Evolutionary conservation across 441 rosid species (phyloP).

Genomic region (Euphorbia celastroides): DNA sequence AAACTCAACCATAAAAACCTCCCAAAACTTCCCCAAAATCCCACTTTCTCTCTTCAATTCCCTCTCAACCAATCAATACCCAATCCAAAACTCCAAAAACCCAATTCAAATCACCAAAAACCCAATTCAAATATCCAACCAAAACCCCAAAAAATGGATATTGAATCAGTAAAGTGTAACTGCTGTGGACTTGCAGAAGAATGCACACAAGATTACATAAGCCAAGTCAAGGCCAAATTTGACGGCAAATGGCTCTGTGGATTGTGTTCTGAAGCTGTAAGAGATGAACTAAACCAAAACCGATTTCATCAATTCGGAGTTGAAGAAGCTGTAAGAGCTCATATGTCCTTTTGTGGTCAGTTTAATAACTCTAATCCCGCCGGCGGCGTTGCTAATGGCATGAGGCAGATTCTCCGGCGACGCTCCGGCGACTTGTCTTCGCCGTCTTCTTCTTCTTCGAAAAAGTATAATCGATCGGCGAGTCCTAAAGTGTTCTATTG

Average conservation of each 20-base stretch:
- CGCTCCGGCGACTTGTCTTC: conserved; percentile 62
- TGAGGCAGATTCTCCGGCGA: conserved; percentile 95
- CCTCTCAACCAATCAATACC: conserved; percentile 20
- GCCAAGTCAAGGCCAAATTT: conserved; percentile 63
- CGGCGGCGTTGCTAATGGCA: conserved; percentile 80
- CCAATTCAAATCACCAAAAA: not conserved
- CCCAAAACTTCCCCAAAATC: conserved; percentile 6
- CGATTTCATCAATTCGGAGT: conserved; percentile 34
- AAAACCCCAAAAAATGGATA: conserved; percentile 81
- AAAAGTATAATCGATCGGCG: conserved; percentile 63
- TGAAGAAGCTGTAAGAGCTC: conserved; percentile 88
- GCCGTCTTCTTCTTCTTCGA: conserved; percentile 44
- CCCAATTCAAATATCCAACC: not conserved
- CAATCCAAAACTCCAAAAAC: conserved; percentile 17
- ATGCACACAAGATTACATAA: conserved; percentile 78
- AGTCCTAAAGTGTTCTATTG: conserved; percentile 39
- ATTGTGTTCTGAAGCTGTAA: conserved; percentile 86
- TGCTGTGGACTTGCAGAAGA: conserved; percentile 92
- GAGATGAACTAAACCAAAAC: conserved; percentile 57
- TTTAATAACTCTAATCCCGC: conserved; percentile 86
- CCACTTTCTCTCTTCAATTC: conserved; percentile 8
- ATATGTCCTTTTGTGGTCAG: conserved; percentile 88
- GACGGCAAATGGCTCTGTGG: conserved; percentile 97
- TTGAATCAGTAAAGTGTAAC: conserved; percentile 76
- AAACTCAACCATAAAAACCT: no score